Evolutionary conservation across 129 eudicot species (phyloP).

Genomic region (Arctium lappa): DNA sequence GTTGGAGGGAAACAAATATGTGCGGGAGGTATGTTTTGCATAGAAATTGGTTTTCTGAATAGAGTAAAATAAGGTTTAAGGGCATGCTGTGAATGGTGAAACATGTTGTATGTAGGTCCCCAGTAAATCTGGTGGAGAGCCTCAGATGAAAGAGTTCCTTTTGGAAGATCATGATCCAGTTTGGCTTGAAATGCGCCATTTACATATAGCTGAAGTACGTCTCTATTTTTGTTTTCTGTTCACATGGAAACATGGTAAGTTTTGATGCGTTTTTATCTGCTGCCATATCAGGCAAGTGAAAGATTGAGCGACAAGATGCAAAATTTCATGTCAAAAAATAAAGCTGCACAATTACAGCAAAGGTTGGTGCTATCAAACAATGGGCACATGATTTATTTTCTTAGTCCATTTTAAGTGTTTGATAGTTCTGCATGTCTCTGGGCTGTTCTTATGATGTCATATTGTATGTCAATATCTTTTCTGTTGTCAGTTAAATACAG

Average conservation of each 20-base stretch:
- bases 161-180: slow-evolving; percentile 88
- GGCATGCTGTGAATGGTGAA: slow-evolving; percentile 7
- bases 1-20: slow-evolving; percentile 87
- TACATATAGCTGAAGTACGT: slow-evolving; percentile 90
- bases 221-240: not conserved
- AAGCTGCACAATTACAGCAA: slow-evolving; percentile 93
- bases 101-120: slow-evolving; percentile 45
- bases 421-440: not conserved
- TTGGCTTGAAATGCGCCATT: slow-evolving; percentile 90
- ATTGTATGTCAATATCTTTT: not conserved
- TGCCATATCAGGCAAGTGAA: slow-evolving; percentile 79
- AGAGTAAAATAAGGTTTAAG: slow-evolving; percentile 9
- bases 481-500: too few species aligned
- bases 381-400: not conserved
- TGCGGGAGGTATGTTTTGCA: slow-evolving; percentile 56
- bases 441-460: not conserved
- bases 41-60: slow-evolving; percentile 4
- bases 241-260: not conserved
- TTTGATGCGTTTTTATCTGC: slow-evolving; percentile 16
- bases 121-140: slow-evolving; percentile 67
- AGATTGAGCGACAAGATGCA: slow-evolving; percentile 82
- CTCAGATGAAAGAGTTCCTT: slow-evolving; percentile 78
- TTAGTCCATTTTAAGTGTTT: not conserved
- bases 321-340: slow-evolving; percentile 77
- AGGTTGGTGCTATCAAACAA: slow-evolving; percentile 43